Evolutionary conservation across 768 basidiomycete genomes (phyloP).

Genomic region (Mrakia gelida): DNA sequence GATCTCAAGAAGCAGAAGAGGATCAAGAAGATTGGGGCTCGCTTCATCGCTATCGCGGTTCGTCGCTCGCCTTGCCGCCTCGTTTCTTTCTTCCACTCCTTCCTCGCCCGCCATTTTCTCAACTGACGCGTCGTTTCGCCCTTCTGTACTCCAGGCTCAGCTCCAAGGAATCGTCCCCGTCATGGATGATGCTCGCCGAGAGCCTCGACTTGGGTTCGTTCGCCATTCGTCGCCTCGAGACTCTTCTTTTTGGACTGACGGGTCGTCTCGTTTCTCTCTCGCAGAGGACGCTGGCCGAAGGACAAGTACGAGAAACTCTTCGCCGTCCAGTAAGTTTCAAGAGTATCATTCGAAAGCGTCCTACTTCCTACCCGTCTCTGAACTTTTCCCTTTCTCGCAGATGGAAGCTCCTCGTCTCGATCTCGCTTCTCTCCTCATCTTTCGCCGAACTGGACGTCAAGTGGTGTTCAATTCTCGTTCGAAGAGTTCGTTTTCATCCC

Average conservation of each 20-base stretch:
- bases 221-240: not conserved
- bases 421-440: conserved; percentile 44
- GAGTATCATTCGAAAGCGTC: too few species aligned
- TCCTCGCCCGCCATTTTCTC: too few species aligned
- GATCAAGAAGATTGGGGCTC: conserved; percentile 39
- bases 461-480: conserved; percentile 49
- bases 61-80: not conserved
- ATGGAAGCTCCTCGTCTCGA: conserved; percentile 42
- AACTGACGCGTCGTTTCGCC: conserved; percentile 15
- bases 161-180: conserved; percentile 31
- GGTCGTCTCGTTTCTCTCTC: conserved; percentile 45
- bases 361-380: too few species aligned
- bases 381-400: conserved; percentile 42
- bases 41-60: conserved; percentile 19
- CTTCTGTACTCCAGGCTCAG: conserved; percentile 30
- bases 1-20: conserved; percentile 34
- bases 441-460: conserved; percentile 49
- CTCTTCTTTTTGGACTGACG: not conserved
- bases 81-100: conserved; percentile 18
- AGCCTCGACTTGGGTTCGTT: conserved; percentile 36
- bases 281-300: conserved; percentile 55
- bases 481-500: conserved; percentile 29
- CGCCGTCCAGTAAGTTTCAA: conserved; percentile 46
- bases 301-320: conserved; percentile 51
- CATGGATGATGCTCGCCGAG: conserved; percentile 40